These are phyloP conservation scores for Tetrahymena malaccensis DNA, from an alignment of 73 alveolate species.

Conservation along the genomic window DNA sequence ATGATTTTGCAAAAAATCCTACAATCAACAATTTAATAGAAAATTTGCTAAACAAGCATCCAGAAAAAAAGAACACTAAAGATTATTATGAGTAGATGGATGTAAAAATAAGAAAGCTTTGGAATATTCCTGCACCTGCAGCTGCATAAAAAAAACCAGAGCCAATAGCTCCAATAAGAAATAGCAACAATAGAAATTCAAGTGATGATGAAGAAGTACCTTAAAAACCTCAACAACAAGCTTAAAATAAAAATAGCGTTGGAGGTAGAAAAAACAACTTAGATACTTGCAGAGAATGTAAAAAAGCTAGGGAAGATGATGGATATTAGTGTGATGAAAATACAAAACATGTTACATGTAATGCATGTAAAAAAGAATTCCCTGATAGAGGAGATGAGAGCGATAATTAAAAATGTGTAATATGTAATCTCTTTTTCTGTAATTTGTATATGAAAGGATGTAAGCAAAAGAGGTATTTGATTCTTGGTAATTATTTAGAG, in stretches of 20 bases:
- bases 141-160: neutral
- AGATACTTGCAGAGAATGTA: constrained; percentile 42
- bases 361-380: constrained; percentile 24
- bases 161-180: neutral
- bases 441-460: constrained; percentile 10
- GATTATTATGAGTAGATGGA: constrained; percentile 56
- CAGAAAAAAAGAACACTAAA: constrained; percentile 44
- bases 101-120: constrained; percentile 35
- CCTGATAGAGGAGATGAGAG: constrained; percentile 31
- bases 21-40: constrained; percentile 57
- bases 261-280: neutral
- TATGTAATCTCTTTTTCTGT: constrained; percentile 39
- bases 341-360: constrained; percentile 24
- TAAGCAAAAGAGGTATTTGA: neutral
- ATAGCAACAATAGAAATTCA: neutral
- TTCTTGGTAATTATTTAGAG: neutral
- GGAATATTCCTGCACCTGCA: constrained; percentile 15
- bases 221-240: neutral
- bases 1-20: constrained; percentile 58
- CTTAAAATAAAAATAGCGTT: neutral
- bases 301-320: constrained; percentile 18
- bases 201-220: neutral
- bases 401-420: constrained; percentile 20
- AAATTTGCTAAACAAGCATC: constrained; percentile 36
- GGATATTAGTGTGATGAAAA: constrained; percentile 23